These are phyloP conservation scores for Ampelomyces quisqualis DNA, from an alignment of 2,329 filamentous ascomycete species.

Conservation along the genomic window DNA sequence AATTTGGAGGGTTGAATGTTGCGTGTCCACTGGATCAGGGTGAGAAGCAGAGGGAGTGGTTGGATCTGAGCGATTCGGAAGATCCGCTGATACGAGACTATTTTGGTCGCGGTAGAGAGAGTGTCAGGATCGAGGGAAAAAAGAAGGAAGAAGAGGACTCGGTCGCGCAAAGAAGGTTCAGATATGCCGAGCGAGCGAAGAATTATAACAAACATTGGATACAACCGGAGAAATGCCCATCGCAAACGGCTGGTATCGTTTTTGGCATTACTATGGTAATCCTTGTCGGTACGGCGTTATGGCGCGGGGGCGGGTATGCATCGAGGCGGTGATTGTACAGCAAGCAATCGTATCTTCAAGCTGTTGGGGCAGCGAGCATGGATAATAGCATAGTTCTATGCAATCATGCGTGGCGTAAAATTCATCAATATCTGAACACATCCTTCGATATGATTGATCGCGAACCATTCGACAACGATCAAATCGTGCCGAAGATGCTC, in stretches of 20 bases:
- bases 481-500: slow-evolving; percentile 59
- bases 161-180: neutral
- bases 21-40: slow-evolving; percentile 36
- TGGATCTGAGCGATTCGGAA: slow-evolving; percentile 24
- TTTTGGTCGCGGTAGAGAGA: slow-evolving; percentile 5
- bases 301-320: neutral
- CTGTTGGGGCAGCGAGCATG: neutral
- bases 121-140: slow-evolving; percentile 1
- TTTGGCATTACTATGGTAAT: neutral
- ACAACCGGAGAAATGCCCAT: neutral
- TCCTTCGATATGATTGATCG: neutral
- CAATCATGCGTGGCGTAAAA: neutral
- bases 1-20: slow-evolving; percentile 34
- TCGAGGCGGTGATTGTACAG: neutral
- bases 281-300: neutral
- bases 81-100: slow-evolving; percentile 30
- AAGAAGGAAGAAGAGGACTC: neutral
- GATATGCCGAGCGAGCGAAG: slow-evolving; percentile 1
- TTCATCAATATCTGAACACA: neutral
- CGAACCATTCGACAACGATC: too few relatives aligned
- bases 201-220: slow-evolving; percentile 2
- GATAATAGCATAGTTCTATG: neutral
- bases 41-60: slow-evolving; percentile 14
- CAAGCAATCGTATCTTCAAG: too few relatives aligned
- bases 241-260: neutral